These are phyloP conservation scores for Plasmopara muralis DNA, from an alignment of 352 stramenopile species.

Conservation along the genomic window DNA sequence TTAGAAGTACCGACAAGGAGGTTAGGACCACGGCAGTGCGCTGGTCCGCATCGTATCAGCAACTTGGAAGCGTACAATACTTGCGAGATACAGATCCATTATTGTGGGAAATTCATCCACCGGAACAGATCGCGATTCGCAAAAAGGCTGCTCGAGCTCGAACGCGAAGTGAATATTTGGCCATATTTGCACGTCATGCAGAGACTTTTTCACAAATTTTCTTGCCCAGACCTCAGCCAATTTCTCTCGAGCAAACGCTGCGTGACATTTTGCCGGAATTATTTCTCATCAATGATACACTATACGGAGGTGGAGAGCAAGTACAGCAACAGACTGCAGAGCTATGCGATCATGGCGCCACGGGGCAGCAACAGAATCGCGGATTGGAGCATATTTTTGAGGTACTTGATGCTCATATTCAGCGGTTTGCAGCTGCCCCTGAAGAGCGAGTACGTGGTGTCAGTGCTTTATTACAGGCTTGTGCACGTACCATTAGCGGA, in stretches of 20 bases:
- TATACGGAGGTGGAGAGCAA: conserved; percentile 61
- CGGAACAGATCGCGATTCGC: conserved; percentile 63
- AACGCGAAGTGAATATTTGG: conserved; percentile 52
- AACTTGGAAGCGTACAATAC: conserved; percentile 73
- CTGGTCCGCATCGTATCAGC: conserved; percentile 37
- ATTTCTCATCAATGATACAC: conserved; percentile 73
- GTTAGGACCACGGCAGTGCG: conserved; percentile 15
- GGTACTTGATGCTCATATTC: conserved; percentile 64
- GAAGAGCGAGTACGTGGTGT: conserved; percentile 63
- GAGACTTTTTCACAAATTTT: conserved; percentile 67
- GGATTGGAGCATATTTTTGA: conserved; percentile 77
- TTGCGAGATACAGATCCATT: conserved; percentile 71
- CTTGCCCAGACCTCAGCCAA: conserved; percentile 54
- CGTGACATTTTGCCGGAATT: conserved; percentile 69
- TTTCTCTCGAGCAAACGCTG: conserved; percentile 72
- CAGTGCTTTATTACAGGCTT: conserved; percentile 63
- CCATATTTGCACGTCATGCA: conserved; percentile 56
- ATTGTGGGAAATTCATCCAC: conserved; percentile 79
- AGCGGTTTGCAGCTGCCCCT: conserved; percentile 50
- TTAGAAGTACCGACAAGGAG: conserved; percentile 29
- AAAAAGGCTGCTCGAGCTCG: conserved; percentile 54
- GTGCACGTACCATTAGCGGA: conserved; percentile 65
- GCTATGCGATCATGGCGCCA: conserved; percentile 3
- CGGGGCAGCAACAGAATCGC: conserved; percentile 29
- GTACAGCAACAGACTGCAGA: conserved; percentile 17